Percentiles rank a stretch among this genome's conserved stretches.
Evolutionary conservation across 2,329 filamentous ascomycete species (phyloP).

Genomic region (Laburnicola sp.): DNA sequence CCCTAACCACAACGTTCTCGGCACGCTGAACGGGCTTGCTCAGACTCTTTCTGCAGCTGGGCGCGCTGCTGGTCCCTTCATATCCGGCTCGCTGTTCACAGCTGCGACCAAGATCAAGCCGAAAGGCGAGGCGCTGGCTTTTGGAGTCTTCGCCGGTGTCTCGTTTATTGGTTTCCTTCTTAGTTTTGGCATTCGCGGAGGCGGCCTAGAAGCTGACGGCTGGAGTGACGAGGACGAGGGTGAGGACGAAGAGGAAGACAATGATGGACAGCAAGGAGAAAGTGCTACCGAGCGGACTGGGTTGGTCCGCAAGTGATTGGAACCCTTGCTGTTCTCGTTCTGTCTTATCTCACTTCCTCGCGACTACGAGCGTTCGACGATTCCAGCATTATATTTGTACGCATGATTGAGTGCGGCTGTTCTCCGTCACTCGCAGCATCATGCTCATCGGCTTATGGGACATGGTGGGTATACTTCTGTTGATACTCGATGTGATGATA

Average conservation of each 20-base stretch:
- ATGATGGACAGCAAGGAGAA: constrained; percentile 20
- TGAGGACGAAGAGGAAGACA: constrained; percentile 37
- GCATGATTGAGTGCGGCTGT: constrained; percentile 15
- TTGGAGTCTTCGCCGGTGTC: constrained; percentile 84
- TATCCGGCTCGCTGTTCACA: constrained; percentile 85
- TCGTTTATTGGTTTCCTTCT: constrained; percentile 78
- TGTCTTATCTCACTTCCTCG: no score
- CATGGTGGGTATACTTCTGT: not conserved
- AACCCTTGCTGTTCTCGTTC: no score
- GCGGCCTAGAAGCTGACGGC: constrained; percentile 61
- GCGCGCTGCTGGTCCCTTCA: constrained; percentile 82
- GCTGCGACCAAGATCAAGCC: constrained; percentile 71
- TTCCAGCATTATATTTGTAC: constrained; percentile 3
- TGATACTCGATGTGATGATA: not conserved
- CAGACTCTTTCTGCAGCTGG: constrained; percentile 92
- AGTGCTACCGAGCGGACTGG: constrained; percentile 33
- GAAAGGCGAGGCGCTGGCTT: constrained; percentile 83
- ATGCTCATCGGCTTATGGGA: not conserved
- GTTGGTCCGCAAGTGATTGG: constrained; percentile 32
- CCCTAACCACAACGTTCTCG: constrained; percentile 80
- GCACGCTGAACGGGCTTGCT: constrained; percentile 88
- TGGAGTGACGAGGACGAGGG: constrained; percentile 49
- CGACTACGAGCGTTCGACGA: no score
- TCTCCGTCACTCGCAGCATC: constrained; percentile 9
- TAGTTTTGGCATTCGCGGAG: constrained; percentile 75